A percentile compares a stretch with the other conserved stretches of the same genome.
phyloP scores from a whole-genome alignment of 495 filamentous ascomycete species.

The Aspergillus kassunensis region DNA sequence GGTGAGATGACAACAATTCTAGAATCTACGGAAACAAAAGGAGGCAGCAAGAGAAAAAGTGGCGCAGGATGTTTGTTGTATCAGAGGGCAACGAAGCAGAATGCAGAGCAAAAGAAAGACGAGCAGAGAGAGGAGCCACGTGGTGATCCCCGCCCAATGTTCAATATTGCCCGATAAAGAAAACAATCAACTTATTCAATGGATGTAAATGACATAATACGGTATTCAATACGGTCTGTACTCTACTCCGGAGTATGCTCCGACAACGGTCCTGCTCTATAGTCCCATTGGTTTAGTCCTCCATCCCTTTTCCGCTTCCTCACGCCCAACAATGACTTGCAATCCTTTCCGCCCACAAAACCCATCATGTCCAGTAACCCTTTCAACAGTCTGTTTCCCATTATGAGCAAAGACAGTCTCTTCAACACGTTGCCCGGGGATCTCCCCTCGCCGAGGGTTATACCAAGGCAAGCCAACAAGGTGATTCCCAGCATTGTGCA shows the following conservation, averaged over 20 bases:
- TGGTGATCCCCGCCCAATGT: no score
- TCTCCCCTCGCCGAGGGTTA: conserved; percentile 54
- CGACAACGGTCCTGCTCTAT: no score
- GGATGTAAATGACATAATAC: neutral
- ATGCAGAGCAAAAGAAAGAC: conserved; percentile 2
- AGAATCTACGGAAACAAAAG: no score
- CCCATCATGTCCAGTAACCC: conserved; percentile 44
- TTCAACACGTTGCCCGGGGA: conserved; percentile 45
- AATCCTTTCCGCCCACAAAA: conserved; percentile 53
- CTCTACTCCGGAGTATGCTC: no score
- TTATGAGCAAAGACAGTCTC: conserved; percentile 40
- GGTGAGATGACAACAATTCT: no score
- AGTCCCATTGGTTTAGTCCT: neutral
- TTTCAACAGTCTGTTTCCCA: conserved; percentile 33
- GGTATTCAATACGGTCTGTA: no score
- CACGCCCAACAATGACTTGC: conserved; percentile 30
- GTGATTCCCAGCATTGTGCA: conserved; percentile 49
- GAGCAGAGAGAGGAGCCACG: conserved; percentile 19
- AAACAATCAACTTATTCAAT: neutral
- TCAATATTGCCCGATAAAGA: neutral
- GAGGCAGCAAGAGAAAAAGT: conserved; percentile 1
- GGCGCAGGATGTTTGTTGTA: conserved; percentile 14
- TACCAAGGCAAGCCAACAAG: conserved; percentile 50
- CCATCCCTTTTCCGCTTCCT: neutral
- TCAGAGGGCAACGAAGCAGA: conserved; percentile 20